These are phyloP conservation scores for Mycena alexandri DNA, from an alignment of 768 basidiomycete species.

Conservation along the genomic window DNA sequence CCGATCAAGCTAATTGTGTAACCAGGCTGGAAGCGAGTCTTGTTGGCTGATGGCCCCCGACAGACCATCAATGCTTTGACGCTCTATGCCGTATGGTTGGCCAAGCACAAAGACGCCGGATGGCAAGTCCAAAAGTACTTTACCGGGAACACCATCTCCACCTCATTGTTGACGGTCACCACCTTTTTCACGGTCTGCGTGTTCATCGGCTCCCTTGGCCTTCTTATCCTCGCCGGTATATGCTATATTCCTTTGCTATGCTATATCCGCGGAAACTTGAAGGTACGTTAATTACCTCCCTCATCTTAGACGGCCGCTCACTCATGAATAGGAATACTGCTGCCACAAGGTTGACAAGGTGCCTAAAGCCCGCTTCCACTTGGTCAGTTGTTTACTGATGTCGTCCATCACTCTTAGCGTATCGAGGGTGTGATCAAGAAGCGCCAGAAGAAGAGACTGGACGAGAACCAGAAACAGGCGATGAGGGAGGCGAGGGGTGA, in stretches of 20 bases:
- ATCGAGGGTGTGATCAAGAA: constrained; percentile 95
- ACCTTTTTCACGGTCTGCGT: constrained; percentile 92
- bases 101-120: constrained; percentile 62
- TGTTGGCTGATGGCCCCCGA: constrained; percentile 95
- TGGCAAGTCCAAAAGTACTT: constrained; percentile 87
- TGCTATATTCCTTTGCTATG: constrained; percentile 95
- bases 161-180: constrained; percentile 87
- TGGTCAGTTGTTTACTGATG: constrained; percentile 23
- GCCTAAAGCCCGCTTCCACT: constrained; percentile 14
- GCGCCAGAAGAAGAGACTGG: constrained; percentile 87
- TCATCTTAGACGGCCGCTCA: neutral
- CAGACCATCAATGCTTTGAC: constrained; percentile 98
- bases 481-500: constrained; percentile 94
- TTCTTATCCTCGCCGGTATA: constrained; percentile 86
- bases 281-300: constrained; percentile 61
- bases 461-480: constrained; percentile 83
- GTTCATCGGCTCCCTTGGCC: constrained; percentile 85
- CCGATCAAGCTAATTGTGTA: constrained; percentile 4
- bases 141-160: constrained; percentile 76
- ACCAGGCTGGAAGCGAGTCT: constrained; percentile 86
- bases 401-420: constrained; percentile 64
- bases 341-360: constrained; percentile 99
- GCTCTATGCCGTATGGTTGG: constrained; percentile 87
- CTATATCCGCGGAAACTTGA: constrained; percentile 97
- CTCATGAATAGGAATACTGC: constrained; percentile 82